Base-by-base conservation (phyloP, 768 basidiomycete species). In the Tephrocybe sp. region DNA sequence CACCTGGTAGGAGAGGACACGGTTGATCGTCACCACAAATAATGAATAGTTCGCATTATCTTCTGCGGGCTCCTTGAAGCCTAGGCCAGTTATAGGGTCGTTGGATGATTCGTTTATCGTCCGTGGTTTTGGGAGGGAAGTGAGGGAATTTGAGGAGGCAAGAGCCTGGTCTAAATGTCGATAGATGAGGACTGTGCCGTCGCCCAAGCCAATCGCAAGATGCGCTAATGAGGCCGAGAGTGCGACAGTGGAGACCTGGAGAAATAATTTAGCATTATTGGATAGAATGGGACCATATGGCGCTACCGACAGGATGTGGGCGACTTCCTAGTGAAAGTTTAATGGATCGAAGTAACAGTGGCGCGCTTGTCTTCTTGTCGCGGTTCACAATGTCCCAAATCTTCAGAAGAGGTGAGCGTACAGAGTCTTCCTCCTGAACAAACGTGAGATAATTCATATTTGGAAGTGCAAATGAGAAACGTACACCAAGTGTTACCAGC, bases 61-160 rank as follows among this genome's bases (percentile, higher is more conserved):
- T 2, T 73, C 69, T 9, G 69, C 68, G 0, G 86, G 77, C 63
- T 91, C 87, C 17, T 82, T 79, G 71, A 98, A 96, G 0, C 92
- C 93, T 2, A 98, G 80, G 3, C 90, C 94, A 0, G 96, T 98
- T 49, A 98, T 86, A 1, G 96, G 94, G 62, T 99, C 95, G 0
- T 83, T 78, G 0, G 86, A 75, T 2, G 87, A 85, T 60, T 98
- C 93, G 62, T 93, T 90, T 2, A 98, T 74, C 0, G 85, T 77
- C 20, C 90, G 84, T 9, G 88, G 80, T 71, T 97, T 98, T 0
- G 93, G 93, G n/a, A 98, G 70, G 5, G 85, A 68, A 11, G 86
- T 85, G 10, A 93, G 72, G 4, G 88, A 78, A 15, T 76, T 69
- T 10, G 85, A 83, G 40, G 90, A 82, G 2, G 86, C 79, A 28